These are phyloP conservation scores for Pleomassaria siparia DNA, from an alignment of 2,329 filamentous ascomycete species.

Conservation along the genomic window DNA sequence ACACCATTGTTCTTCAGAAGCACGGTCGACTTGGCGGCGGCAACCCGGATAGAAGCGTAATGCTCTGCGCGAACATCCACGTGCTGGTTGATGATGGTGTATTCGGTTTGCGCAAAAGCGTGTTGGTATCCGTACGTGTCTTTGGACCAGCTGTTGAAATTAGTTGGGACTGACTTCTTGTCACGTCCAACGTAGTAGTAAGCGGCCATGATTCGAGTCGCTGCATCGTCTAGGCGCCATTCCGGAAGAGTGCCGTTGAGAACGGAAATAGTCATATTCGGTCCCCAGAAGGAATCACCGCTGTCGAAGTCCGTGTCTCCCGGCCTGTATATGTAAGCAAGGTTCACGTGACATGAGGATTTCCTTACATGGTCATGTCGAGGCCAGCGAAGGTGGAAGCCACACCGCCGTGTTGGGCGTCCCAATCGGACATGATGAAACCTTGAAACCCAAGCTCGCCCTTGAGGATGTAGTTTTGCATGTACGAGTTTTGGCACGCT, in stretches of 20 bases:
- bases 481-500: slow-evolving; percentile 74
- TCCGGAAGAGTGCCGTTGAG: slow-evolving; percentile 86
- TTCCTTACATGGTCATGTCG: slow-evolving; percentile 73
- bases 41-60: slow-evolving; percentile 69
- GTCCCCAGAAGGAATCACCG: slow-evolving; percentile 75
- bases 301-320: slow-evolving; percentile 78
- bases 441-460: slow-evolving; percentile 79
- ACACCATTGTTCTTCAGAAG: slow-evolving; percentile 68
- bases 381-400: slow-evolving; percentile 70
- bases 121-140: slow-evolving; percentile 75
- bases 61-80: slow-evolving; percentile 83
- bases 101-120: slow-evolving; percentile 60
- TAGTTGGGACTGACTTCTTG: slow-evolving; percentile 59
- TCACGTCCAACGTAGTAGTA: slow-evolving; percentile 66
- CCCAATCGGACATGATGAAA: slow-evolving; percentile 73
- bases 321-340: slow-evolving; percentile 11
- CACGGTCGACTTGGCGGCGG: slow-evolving; percentile 79
- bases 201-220: slow-evolving; percentile 72
- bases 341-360: not conserved
- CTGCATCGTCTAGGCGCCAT: slow-evolving; percentile 91
- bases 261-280: slow-evolving; percentile 83
- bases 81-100: slow-evolving; percentile 71
- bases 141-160: slow-evolving; percentile 85
- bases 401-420: slow-evolving; percentile 71
- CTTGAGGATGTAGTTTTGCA: slow-evolving; percentile 76